These are phyloP conservation scores for Betula pendula DNA, from an alignment of 306 rosid genomes.

Conservation along the genomic window DNA sequence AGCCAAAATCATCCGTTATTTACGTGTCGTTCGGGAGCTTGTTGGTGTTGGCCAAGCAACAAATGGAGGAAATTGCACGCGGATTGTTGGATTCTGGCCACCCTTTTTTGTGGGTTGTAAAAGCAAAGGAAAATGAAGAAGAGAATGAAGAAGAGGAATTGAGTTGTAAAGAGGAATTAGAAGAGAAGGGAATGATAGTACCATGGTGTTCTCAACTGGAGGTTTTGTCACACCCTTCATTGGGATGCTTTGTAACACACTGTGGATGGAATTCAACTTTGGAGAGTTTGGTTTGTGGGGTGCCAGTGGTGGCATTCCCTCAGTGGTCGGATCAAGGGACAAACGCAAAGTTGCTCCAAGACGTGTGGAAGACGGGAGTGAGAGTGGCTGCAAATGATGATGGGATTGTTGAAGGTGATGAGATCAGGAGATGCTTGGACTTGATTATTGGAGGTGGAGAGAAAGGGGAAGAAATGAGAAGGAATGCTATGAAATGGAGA, in stretches of 20 bases:
- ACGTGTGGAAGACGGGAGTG: slow-evolving; percentile 52
- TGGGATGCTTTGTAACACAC: slow-evolving; percentile 57
- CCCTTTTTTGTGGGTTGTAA: slow-evolving; percentile 60
- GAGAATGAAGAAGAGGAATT: slow-evolving; percentile 1
- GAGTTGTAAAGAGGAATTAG: slow-evolving; percentile 31
- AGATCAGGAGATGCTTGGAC: slow-evolving; percentile 53
- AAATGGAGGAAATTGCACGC: slow-evolving; percentile 57
- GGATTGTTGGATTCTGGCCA: slow-evolving; percentile 44
- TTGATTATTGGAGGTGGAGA: slow-evolving; percentile 44
- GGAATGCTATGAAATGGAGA: slow-evolving; percentile 46
- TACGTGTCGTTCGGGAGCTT: slow-evolving; percentile 69
- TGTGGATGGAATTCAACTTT: slow-evolving; percentile 61
- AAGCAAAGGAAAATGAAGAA: slow-evolving; percentile 5
- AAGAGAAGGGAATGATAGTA: slow-evolving; percentile 44
- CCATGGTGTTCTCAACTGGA: slow-evolving; percentile 62
- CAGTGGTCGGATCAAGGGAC: slow-evolving; percentile 58
- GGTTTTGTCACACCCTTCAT: slow-evolving; percentile 46
- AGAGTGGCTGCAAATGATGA: slow-evolving; percentile 37
- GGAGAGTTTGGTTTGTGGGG: slow-evolving; percentile 50
- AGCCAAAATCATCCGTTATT: slow-evolving; percentile 45
- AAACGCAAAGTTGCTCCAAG: slow-evolving; percentile 50
- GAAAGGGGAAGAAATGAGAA: slow-evolving; percentile 35
- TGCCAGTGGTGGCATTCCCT: slow-evolving; percentile 51
- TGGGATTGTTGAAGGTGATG: slow-evolving; percentile 32
- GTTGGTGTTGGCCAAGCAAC: slow-evolving; percentile 26